Evolutionary conservation across 2,329 filamentous ascomycete genomes (phyloP).

Genomic region (Fusarium verticillioides): DNA sequence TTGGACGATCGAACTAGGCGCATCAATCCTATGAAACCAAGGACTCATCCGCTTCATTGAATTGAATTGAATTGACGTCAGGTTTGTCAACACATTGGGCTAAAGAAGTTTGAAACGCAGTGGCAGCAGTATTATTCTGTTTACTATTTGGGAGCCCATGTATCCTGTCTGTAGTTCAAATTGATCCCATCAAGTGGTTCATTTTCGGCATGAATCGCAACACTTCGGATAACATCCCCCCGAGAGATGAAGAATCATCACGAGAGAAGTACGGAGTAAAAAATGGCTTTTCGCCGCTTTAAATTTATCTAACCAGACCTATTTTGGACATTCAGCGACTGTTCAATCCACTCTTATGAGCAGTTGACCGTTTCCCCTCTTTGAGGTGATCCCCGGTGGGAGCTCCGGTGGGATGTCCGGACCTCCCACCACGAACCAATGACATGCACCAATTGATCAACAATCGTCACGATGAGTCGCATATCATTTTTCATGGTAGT

Average conservation of each 20-base stretch:
- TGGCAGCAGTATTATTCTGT: background rate
- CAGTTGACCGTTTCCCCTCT: background rate
- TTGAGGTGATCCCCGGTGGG: background rate
- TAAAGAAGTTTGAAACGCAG: background rate
- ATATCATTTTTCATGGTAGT: background rate
- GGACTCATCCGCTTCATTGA: background rate
- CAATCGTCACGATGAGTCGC: background rate
- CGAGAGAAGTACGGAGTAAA: too few species aligned
- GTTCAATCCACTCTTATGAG: background rate
- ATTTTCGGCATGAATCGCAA: accelerated
- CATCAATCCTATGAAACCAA: background rate
- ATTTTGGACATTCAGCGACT: background rate
- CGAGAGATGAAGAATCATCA: background rate
- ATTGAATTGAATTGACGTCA: background rate
- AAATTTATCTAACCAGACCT: background rate
- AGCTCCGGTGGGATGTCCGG: slow-evolving; percentile 1
- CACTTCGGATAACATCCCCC: accelerated
- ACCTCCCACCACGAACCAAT: slow-evolving; percentile 2
- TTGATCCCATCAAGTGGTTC: accelerated
- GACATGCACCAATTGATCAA: background rate
- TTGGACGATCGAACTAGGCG: background rate
- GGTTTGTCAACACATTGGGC: accelerated
- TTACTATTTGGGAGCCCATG: accelerated
- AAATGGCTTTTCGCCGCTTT: background rate
- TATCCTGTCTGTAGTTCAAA: too few species aligned